Evolutionary conservation across 495 filamentous ascomycete genomes (phyloP).

Genomic region (Penicillium simplicissimum): DNA sequence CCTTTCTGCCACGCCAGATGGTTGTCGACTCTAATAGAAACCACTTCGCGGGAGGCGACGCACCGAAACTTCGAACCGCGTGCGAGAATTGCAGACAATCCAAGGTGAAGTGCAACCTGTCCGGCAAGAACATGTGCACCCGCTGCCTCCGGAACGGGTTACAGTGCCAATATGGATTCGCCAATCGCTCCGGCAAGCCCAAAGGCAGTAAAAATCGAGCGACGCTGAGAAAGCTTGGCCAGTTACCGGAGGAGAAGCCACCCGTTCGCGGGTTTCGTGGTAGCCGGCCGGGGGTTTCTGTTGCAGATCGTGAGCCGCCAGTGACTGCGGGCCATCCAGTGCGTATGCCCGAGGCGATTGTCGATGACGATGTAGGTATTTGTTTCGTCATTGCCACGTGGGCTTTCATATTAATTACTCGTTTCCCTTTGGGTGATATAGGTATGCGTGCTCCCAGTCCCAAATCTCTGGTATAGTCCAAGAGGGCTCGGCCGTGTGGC

Average conservation of each 20-base stretch:
- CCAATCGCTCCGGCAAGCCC: slow-evolving; percentile 49
- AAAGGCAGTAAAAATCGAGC: slow-evolving; percentile 51
- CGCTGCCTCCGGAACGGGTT: slow-evolving; percentile 49
- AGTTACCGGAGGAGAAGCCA: slow-evolving; percentile 39
- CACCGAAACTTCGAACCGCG: slow-evolving; percentile 46
- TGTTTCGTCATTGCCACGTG: background rate
- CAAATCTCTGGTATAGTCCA: slow-evolving; percentile 30
- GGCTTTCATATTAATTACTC: background rate
- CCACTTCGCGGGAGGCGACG: slow-evolving; percentile 27
- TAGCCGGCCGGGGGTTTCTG: slow-evolving; percentile 20
- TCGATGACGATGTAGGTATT: slow-evolving; percentile 28
- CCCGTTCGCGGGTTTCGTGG: slow-evolving; percentile 25
- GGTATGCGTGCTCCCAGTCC: slow-evolving; percentile 26
- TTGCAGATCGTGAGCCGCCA: slow-evolving; percentile 19
- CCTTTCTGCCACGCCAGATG: slow-evolving; percentile 27
- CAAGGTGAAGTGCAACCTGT: slow-evolving; percentile 50
- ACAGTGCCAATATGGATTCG: slow-evolving; percentile 46
- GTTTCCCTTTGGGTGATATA: background rate
- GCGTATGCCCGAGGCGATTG: slow-evolving; percentile 17
- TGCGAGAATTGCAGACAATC: slow-evolving; percentile 52
- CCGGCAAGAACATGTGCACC: slow-evolving; percentile 43
- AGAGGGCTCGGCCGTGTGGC: slow-evolving; percentile 17
- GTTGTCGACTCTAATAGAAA: slow-evolving; percentile 33
- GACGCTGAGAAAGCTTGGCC: slow-evolving; percentile 44
- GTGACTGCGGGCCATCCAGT: slow-evolving; percentile 9